Base-by-base conservation (phyloP, 164 flowering plant species). In the Aristolochia californica region DNA sequence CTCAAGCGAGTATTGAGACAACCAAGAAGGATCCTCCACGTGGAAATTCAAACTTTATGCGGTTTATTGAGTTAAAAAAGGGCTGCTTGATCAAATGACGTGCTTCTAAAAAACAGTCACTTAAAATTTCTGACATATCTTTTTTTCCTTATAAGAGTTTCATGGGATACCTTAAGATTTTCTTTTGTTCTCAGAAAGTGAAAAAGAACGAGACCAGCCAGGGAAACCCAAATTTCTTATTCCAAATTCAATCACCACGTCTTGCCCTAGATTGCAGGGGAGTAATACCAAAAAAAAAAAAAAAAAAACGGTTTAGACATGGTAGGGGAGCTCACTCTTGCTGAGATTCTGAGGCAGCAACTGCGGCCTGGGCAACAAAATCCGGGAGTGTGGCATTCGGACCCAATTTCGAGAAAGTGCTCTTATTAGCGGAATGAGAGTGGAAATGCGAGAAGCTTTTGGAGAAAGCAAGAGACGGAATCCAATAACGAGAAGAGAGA, bases 251-350 rank as follows among this genome's bases (percentile, higher is more conserved):
- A 24, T 17, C 16, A 9, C 22, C 17, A 56, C 43, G 43, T n/a
- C 18, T 27, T 13, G 15, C 16, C 15, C 27, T 16, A n/a, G 3
- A 45, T 10, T 7, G 58, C 4, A 30, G 5, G 7, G 12, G 16
- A 25, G 13, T 18, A 25, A 34, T 45, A 27, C n/a, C 21, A 13
- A 13, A 21, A 2, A 13, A 5, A 5, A 7, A 43, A 43, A 2
- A 43, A 43, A 22, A 40, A 43, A 21, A 43, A 22, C 1, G 60
- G 11, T 18, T 10, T n/a, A 48, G 51, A 48, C 20, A 22, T 5
- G 5, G 22, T 5, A 25, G 38, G 18, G 3, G 26, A 47, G 23
- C 63, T 51, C 38, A 60, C 63, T 60, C 63, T 40, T 23, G 63
- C 24, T 40, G 45, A 30, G 45, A 13, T 9, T 51, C 56, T 12